Conservation (phyloP, 129 eudicot species). For the Artemisia argyi region DNA sequence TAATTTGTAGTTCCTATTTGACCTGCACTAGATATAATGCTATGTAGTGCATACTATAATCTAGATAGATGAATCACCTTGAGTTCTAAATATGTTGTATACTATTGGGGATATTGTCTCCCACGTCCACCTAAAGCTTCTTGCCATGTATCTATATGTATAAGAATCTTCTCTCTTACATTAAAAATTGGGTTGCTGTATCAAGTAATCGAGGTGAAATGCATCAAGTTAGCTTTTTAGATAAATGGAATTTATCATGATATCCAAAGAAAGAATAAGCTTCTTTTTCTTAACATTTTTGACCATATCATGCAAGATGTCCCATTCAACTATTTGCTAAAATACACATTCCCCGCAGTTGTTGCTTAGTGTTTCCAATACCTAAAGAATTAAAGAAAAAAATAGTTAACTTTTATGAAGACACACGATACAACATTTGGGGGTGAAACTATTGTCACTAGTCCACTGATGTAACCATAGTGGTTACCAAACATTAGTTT, state of each 20-base stretch:
- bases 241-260: not conserved
- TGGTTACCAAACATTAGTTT: too few relatives aligned
- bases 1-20: not conserved
- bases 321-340: conserved; percentile 74
- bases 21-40: not conserved
- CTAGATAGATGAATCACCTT: conserved; percentile 42
- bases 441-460: too few relatives aligned
- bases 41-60: not conserved
- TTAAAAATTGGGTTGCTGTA: conserved; percentile 69
- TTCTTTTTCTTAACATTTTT: conserved; percentile 90
- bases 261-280: not conserved
- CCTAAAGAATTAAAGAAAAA: conserved; percentile 38
- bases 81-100: conserved; percentile 64
- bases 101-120: conserved; percentile 69
- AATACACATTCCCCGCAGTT: conserved; percentile 73
- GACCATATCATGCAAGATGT: conserved; percentile 82
- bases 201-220: not conserved
- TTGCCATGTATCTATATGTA: conserved; percentile 84
- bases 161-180: conserved; percentile 78
- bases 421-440: too few relatives aligned
- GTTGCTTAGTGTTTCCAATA: conserved; percentile 79
- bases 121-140: conserved; percentile 76
- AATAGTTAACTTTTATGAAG: too few relatives aligned
- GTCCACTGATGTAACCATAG: too few relatives aligned
- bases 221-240: not conserved